Conservation (phyloP, 495 filamentous ascomycete species). For the Trichoderma erinaceum region DNA sequence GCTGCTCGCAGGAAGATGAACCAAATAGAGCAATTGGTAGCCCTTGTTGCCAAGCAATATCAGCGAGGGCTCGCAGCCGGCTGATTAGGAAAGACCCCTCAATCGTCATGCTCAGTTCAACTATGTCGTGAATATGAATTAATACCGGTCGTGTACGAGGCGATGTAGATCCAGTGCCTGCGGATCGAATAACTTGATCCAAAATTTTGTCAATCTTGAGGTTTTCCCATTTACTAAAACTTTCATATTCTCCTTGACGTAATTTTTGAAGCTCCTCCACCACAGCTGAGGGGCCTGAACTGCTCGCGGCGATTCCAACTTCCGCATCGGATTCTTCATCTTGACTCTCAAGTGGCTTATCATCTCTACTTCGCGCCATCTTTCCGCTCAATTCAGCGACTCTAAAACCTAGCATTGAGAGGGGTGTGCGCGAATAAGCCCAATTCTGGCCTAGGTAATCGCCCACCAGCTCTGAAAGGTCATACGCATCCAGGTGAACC, state of each 20-base stretch:
- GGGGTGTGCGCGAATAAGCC: conserved; percentile 34
- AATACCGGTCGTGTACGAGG: conserved; percentile 39
- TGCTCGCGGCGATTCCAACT: not conserved
- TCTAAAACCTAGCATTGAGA: conserved; percentile 62
- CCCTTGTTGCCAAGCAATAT: conserved; percentile 60
- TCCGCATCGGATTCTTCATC: conserved; percentile 12
- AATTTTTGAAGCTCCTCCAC: conserved; percentile 18
- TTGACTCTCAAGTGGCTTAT: not conserved
- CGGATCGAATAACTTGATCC: conserved; percentile 32
- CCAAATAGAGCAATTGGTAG: conserved; percentile 72
- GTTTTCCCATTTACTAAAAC: conserved; percentile 37
- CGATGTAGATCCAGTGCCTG: conserved; percentile 18
- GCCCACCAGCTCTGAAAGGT: conserved; percentile 71
- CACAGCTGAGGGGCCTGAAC: not conserved
- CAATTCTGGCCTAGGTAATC: conserved; percentile 62
- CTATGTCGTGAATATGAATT: conserved; percentile 74
- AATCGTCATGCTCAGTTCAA: conserved; percentile 58
- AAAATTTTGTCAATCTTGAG: conserved; percentile 36
- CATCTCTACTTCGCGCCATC: conserved; percentile 15
- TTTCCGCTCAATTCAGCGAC: conserved; percentile 40
- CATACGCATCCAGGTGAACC: conserved; percentile 68
- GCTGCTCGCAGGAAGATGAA: conserved; percentile 40
- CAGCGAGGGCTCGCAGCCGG: conserved; percentile 63
- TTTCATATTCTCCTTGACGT: conserved; percentile 21
- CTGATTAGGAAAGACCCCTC: conserved; percentile 58